Conservation (phyloP, 495 filamentous ascomycete genomes). For the Talaromyces stipitatus region DNA sequence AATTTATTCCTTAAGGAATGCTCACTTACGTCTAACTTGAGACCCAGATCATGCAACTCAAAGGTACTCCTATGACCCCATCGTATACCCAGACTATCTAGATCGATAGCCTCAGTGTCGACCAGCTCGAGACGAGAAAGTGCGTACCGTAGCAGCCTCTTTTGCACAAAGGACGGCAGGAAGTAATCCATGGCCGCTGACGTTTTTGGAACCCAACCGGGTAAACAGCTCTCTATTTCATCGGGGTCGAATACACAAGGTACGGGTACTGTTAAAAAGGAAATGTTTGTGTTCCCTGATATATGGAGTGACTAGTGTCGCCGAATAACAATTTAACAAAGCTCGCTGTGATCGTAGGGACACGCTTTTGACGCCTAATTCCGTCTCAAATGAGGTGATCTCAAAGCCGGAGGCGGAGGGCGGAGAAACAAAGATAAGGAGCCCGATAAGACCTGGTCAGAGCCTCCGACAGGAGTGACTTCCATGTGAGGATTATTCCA, state of each 20-base stretch:
- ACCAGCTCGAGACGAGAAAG: constrained; percentile 72
- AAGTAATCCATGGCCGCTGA: constrained; percentile 44
- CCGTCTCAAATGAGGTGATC: not conserved
- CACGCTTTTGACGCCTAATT: not conserved
- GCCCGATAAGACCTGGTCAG: not conserved
- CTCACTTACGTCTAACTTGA: constrained; percentile 61
- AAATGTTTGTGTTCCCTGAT: not conserved
- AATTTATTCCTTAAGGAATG: not conserved
- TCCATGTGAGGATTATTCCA: not conserved
- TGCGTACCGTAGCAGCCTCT: constrained; percentile 72
- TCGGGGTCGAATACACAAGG: not conserved
- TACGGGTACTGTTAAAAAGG: not conserved
- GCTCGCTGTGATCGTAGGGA: not conserved
- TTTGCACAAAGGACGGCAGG: constrained; percentile 70
- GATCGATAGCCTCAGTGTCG: constrained; percentile 71
- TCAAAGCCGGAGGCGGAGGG: not conserved
- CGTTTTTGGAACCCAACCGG: constrained; percentile 16
- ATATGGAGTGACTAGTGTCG: not conserved
- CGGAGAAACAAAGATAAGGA: constrained; percentile 3
- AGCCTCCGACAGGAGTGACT: not conserved
- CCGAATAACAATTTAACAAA: not conserved
- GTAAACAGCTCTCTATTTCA: not conserved
- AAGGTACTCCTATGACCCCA: constrained; percentile 69
- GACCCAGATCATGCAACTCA: constrained; percentile 72
- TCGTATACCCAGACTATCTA: constrained; percentile 69